Conservation (phyloP, 441 rosid genomes). For the Pelargonium australe region DNA sequence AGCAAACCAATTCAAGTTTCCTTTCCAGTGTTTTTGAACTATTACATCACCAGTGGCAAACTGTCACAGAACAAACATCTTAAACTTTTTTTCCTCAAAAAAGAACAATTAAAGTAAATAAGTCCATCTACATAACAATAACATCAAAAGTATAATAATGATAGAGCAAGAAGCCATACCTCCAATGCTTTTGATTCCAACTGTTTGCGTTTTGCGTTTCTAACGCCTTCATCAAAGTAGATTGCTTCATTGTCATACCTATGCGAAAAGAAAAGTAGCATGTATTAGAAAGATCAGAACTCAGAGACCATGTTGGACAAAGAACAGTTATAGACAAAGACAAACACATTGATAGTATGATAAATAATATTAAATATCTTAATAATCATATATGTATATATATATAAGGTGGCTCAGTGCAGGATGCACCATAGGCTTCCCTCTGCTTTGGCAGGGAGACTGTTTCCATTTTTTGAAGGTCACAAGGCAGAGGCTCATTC, state of each 20-base stretch:
- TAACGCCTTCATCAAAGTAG: conserved; percentile 71
- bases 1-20: no score
- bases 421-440: no score
- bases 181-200: conserved; percentile 59
- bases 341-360: not conserved
- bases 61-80: no score
- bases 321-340: not conserved
- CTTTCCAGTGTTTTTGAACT: no score
- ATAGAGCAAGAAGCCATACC: conserved; percentile 33
- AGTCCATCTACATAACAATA: not conserved
- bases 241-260: conserved; percentile 67
- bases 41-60: no score
- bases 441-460: no score
- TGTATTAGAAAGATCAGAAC: conserved; percentile 10
- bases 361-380: not conserved
- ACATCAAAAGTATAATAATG: conserved; percentile 8
- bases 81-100: not conserved
- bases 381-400: no score
- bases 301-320: conserved; percentile 8
- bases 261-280: conserved; percentile 12
- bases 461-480: no score
- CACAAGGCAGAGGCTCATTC: no score
- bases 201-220: conserved; percentile 46
- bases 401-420: no score
- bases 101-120: not conserved